A percentile compares a stretch with the other conserved stretches of the same genome.
These are phyloP conservation scores for Taiozyma sp. DNA, from an alignment of 1,139 yeast genomes.

Conservation along the genomic window DNA sequence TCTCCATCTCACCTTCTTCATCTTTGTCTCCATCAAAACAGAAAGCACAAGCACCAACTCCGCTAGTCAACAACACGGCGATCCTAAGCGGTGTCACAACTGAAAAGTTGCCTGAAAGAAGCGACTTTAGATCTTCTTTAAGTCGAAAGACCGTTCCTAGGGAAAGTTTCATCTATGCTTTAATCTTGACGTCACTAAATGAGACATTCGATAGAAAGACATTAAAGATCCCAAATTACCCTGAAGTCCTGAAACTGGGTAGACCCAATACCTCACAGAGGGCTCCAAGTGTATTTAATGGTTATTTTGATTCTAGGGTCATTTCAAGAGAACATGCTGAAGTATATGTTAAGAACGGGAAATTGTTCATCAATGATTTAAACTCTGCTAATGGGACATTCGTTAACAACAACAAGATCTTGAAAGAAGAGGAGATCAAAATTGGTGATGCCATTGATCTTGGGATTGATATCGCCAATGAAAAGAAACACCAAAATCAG, in stretches of 20 bases:
- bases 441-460: conserved; percentile 78
- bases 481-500: conserved; percentile 46
- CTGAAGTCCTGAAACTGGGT: conserved; percentile 83
- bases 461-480: conserved; percentile 88
- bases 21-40: neutral
- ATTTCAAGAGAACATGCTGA: conserved; percentile 93
- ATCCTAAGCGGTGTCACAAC: neutral
- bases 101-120: neutral
- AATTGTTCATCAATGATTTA: conserved; percentile 74
- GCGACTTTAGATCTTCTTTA: neutral
- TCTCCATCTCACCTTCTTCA: neutral
- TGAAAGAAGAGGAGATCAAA: conserved; percentile 55
- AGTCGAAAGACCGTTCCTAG: conserved; percentile 13
- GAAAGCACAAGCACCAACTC: neutral
- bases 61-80: neutral
- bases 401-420: conserved; percentile 68
- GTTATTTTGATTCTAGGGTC: conserved; percentile 91
- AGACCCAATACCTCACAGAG: conserved; percentile 74
- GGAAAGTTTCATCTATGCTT: conserved; percentile 35
- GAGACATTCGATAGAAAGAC: conserved; percentile 80
- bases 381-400: conserved; percentile 95
- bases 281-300: conserved; percentile 75
- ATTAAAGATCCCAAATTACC: conserved; percentile 71
- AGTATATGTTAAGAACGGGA: conserved; percentile 59
- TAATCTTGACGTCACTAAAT: conserved; percentile 70